Percentiles rank a stretch among this genome's conserved stretches.
Evolutionary conservation across 768 basidiomycete genomes (phyloP).

Genomic region (Austroboletus festivus): DNA sequence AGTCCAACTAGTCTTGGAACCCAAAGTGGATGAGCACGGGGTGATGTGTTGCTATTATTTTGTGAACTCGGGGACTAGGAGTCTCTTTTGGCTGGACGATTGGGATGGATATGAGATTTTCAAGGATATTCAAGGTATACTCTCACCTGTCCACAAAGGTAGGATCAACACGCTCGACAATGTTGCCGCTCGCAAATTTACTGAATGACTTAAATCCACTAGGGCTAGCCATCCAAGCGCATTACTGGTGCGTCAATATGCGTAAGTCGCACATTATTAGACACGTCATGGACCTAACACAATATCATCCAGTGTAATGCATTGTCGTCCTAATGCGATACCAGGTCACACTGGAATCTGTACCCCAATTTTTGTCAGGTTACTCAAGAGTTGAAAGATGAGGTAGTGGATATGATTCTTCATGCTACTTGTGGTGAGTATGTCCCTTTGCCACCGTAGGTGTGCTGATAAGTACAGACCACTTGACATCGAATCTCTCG

Average conservation of each 20-base stretch:
- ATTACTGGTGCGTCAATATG: conserved; percentile 35
- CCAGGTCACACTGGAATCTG: conserved; percentile 36
- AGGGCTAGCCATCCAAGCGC: conserved; percentile 35
- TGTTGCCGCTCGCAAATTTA: neutral
- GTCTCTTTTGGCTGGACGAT: conserved; percentile 54
- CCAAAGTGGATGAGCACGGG: conserved; percentile 21
- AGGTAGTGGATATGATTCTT: conserved; percentile 24
- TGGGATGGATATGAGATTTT: conserved; percentile 36
- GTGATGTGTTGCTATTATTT: conserved; percentile 47
- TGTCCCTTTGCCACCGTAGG: no score
- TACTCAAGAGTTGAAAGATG: conserved; percentile 26
- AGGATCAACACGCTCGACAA: neutral
- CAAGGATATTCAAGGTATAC: conserved; percentile 16
- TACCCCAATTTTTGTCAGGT: conserved; percentile 29
- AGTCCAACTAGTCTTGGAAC: conserved; percentile 47
- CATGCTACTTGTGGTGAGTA: conserved; percentile 28
- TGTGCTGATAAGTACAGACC: conserved; percentile 14
- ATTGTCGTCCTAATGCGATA: neutral
- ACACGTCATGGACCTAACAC: conserved; percentile 5
- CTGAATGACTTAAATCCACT: neutral
- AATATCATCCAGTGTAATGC: neutral
- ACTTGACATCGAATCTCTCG: conserved; percentile 27
- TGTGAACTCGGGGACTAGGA: conserved; percentile 42
- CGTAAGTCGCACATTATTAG: conserved; percentile 1
- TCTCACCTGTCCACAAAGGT: conserved; percentile 27